phyloP scores from a whole-genome alignment of 2,329 filamentous ascomycete species.

The Balansia obtecta region DNA sequence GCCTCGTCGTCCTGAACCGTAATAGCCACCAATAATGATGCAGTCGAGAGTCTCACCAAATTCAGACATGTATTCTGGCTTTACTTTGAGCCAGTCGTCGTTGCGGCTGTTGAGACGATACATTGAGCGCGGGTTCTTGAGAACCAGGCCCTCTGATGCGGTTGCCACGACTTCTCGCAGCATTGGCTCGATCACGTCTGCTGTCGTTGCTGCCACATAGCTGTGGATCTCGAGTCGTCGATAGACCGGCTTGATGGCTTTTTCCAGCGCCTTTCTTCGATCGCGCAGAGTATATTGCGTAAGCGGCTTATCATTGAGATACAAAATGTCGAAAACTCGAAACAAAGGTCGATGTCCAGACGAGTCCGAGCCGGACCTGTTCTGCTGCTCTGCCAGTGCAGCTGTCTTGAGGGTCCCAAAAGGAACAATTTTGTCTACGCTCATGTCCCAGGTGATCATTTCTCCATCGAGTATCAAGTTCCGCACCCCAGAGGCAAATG shows the following conservation, averaged over 20 bases:
- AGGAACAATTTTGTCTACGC: slow-evolving; percentile 68
- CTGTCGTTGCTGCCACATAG: slow-evolving; percentile 51
- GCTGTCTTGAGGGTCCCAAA: slow-evolving; percentile 93
- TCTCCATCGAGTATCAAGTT: slow-evolving; percentile 92
- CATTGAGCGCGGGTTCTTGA: slow-evolving; percentile 83
- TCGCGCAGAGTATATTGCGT: slow-evolving; percentile 76
- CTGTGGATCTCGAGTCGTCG: slow-evolving; percentile 74
- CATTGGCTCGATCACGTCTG: slow-evolving; percentile 64
- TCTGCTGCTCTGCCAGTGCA: slow-evolving; percentile 63
- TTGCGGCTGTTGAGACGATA: slow-evolving; percentile 85
- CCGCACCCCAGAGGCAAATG: slow-evolving; percentile 64
- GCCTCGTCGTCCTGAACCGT: slow-evolving; percentile 74
- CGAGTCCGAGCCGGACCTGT: slow-evolving; percentile 40
- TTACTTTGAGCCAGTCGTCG: slow-evolving; percentile 97
- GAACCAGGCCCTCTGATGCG: slow-evolving; percentile 76
- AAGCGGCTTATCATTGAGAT: slow-evolving; percentile 69
- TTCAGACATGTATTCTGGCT: slow-evolving; percentile 95
- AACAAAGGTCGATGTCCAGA: slow-evolving; percentile 55
- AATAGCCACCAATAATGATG: slow-evolving; percentile 83
- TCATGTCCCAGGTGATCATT: slow-evolving; percentile 97
- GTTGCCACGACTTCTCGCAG: slow-evolving; percentile 77
- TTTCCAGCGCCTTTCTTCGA: slow-evolving; percentile 61
- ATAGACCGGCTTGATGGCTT: slow-evolving; percentile 55
- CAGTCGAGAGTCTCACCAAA: slow-evolving; percentile 91
- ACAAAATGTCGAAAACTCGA: slow-evolving; percentile 82